phyloP scores from a whole-genome alignment of 2,329 filamentous ascomycete species.

The Lomentospora prolificans region DNA sequence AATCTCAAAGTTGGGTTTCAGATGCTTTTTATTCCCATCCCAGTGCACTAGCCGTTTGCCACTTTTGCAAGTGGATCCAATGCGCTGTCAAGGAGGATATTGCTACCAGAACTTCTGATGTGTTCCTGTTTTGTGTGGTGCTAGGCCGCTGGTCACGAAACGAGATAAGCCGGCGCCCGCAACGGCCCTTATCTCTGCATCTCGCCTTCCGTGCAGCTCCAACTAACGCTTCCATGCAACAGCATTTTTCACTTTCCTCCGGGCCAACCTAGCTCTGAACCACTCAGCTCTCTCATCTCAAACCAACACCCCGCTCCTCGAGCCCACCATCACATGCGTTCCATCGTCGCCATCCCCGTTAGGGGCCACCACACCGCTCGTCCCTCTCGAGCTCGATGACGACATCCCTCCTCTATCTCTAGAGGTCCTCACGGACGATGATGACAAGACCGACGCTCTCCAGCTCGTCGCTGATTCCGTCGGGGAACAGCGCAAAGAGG shows the following conservation, averaged over 20 bases:
- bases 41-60: too few relatives aligned
- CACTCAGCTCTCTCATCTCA: conserved; percentile 52
- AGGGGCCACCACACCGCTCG: conserved; percentile 29
- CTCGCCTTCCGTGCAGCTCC: conserved; percentile 8
- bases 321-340: conserved; percentile 27
- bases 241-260: conserved; percentile 79
- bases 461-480: conserved; percentile 70
- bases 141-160: too few relatives aligned
- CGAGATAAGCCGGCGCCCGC: background rate
- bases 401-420: conserved; percentile 55
- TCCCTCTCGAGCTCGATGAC: conserved; percentile 25
- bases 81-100: too few relatives aligned
- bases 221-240: conserved; percentile 14
- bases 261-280: conserved; percentile 66
- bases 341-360: conserved; percentile 26
- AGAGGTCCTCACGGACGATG: conserved; percentile 36
- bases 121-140: too few relatives aligned
- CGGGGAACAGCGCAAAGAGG: conserved; percentile 67
- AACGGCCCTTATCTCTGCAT: background rate
- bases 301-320: conserved; percentile 53
- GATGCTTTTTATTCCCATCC: too few relatives aligned
- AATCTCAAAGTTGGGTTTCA: background rate
- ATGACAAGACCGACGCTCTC: conserved; percentile 57
- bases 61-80: too few relatives aligned
- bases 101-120: too few relatives aligned